phyloP scores from a whole-genome alignment of 257 asterid species.

The Leonotis leonurus region DNA sequence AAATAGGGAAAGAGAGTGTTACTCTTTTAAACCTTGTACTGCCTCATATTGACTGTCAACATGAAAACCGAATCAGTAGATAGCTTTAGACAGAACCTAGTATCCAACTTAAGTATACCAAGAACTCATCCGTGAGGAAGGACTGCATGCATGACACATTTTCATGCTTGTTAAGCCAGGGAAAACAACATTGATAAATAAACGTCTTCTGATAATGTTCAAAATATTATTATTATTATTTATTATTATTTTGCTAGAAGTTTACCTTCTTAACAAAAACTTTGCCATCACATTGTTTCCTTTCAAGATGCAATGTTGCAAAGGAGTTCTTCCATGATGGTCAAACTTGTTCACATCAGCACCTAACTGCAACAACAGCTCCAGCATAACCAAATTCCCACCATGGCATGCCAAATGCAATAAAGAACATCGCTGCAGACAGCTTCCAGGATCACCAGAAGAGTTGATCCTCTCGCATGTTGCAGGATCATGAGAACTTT shows the following conservation, averaged over 20 bases:
- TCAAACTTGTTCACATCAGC: constrained; percentile 76
- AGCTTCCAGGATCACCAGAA: constrained; percentile 36
- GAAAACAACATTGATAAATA: background rate
- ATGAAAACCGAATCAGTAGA: background rate
- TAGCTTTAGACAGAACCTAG: background rate
- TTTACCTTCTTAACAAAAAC: constrained; percentile 82
- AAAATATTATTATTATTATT: background rate
- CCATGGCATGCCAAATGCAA: constrained; percentile 86
- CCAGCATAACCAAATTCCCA: constrained; percentile 70
- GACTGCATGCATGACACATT: background rate
- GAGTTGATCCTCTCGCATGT: constrained; percentile 37
- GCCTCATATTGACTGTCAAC: background rate
- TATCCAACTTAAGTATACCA: background rate
- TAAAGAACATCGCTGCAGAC: constrained; percentile 72
- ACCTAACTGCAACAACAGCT: constrained; percentile 85
- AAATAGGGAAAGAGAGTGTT: background rate
- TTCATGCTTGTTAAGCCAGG: constrained; percentile 1
- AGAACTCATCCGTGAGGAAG: background rate
- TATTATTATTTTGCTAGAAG: background rate
- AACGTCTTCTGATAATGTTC: background rate
- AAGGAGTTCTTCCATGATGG: constrained; percentile 81
- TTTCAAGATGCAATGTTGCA: constrained; percentile 76
- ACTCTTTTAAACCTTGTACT: background rate
- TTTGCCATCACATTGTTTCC: constrained; percentile 76
- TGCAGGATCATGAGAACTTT: constrained; percentile 42